Percentiles rank a stretch among this genome's conserved stretches.
phyloP scores from a whole-genome alignment of 768 basidiomycete species.

The Stropharia rugosoannulata region DNA sequence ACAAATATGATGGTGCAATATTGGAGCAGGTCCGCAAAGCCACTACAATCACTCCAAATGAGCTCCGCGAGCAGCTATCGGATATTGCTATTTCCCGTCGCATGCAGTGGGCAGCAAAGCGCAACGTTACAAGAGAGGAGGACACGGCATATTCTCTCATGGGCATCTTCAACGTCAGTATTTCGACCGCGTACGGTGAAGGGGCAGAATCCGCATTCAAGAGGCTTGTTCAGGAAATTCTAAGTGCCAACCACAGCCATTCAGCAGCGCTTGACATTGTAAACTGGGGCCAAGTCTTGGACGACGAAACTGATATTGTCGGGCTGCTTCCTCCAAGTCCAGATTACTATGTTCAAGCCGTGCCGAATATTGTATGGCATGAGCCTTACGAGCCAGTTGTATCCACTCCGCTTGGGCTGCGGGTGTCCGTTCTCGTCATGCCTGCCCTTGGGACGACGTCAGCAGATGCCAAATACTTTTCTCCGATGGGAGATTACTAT shows the following conservation, averaged over 20 bases:
- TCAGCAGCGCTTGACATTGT: background rate
- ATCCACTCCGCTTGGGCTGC: too few species aligned
- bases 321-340: background rate
- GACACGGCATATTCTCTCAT: constrained; percentile 2
- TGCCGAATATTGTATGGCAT: too few species aligned
- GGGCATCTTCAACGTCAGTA: constrained; percentile 1
- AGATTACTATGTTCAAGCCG: background rate
- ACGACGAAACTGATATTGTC: too few species aligned
- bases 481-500: too few species aligned
- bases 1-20: background rate
- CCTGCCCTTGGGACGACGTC: too few species aligned
- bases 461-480: background rate
- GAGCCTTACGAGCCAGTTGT: too few species aligned
- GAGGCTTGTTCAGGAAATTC: background rate
- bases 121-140: background rate
- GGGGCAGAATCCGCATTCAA: background rate
- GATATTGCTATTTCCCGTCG: background rate
- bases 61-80: background rate
- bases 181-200: constrained; percentile 4
- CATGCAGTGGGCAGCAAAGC: constrained; percentile 5
- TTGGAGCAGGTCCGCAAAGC: background rate
- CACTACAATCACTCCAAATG: background rate
- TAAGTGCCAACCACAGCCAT: background rate
- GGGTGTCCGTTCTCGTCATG: too few species aligned
- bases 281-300: constrained; percentile 2